phyloP scores from a whole-genome alignment of 1,284 basidiomycete species.

The Boletellus sp. region DNA sequence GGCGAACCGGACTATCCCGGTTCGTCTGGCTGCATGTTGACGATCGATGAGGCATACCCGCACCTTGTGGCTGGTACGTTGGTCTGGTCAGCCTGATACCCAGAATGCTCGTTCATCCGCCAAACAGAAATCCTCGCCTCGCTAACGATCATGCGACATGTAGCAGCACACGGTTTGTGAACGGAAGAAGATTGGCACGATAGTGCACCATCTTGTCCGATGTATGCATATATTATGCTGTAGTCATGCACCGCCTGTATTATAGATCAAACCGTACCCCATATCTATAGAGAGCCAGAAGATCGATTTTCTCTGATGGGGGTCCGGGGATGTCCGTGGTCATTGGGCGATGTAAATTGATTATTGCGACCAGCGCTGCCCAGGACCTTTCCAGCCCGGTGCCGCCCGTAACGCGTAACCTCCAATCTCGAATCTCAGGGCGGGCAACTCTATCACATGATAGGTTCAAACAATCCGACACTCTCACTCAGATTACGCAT shows the following conservation, averaged over 20 bases:
- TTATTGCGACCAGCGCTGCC: too few relatives aligned
- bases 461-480: not conserved
- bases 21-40: conserved; percentile 59
- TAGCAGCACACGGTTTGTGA: conserved; percentile 47
- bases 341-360: not conserved
- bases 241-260: conserved; percentile 15
- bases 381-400: conserved; percentile 4
- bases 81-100: conserved; percentile 1
- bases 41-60: conserved; percentile 56
- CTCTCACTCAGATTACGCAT: not conserved
- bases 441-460: too few relatives aligned
- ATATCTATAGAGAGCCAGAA: conserved; percentile 4
- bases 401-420: too few relatives aligned
- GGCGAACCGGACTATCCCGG: conserved; percentile 51
- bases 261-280: conserved; percentile 6
- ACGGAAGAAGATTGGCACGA: conserved; percentile 7
- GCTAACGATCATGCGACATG: conserved; percentile 63
- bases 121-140: conserved; percentile 55
- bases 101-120: conserved; percentile 5
- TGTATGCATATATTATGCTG: conserved; percentile 9
- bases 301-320: not conserved
- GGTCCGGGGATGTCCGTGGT: conserved; percentile 9
- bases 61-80: conserved; percentile 49
- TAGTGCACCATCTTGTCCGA: not conserved
- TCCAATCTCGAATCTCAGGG: too few relatives aligned